phyloP scores from a whole-genome alignment of 2,329 filamentous ascomycete species.

The Diaporthe ampelina region DNA sequence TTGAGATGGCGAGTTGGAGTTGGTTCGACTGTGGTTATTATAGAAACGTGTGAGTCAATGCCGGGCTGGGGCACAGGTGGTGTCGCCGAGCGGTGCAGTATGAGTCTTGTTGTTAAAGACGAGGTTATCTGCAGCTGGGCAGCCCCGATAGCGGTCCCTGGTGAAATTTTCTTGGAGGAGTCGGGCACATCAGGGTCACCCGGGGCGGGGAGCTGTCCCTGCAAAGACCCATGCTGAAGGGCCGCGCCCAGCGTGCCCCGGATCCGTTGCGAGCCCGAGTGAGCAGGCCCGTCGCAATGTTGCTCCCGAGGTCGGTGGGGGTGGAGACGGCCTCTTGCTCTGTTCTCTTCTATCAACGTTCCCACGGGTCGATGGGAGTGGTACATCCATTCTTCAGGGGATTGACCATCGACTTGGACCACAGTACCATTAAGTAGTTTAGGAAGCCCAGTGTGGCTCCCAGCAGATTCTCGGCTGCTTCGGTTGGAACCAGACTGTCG shows the following conservation, averaged over 20 bases:
- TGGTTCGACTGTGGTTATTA: background rate
- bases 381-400: too few relatives aligned
- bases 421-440: too few relatives aligned
- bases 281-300: background rate
- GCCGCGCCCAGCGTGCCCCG: background rate
- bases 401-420: too few relatives aligned
- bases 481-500: constrained; percentile 16
- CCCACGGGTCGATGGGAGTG: too few relatives aligned
- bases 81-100: background rate
- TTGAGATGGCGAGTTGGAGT: background rate
- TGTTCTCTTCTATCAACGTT: background rate
- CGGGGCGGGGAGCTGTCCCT: background rate
- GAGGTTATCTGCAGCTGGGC: constrained; percentile 20
- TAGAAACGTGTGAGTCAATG: background rate
- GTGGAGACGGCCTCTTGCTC: background rate
- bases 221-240: constrained; percentile 1
- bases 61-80: background rate
- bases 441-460: too few relatives aligned
- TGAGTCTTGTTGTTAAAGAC: background rate
- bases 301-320: constrained; percentile 25
- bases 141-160: constrained; percentile 34
- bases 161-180: constrained; percentile 33
- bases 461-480: constrained; percentile 7
- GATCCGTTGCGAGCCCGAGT: background rate
- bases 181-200: background rate